Evolutionary conservation across 345 rosid species (phyloP), one percentile per base, ranked within the genome.

Genomic region (Excoecaria agallocha): DNA sequence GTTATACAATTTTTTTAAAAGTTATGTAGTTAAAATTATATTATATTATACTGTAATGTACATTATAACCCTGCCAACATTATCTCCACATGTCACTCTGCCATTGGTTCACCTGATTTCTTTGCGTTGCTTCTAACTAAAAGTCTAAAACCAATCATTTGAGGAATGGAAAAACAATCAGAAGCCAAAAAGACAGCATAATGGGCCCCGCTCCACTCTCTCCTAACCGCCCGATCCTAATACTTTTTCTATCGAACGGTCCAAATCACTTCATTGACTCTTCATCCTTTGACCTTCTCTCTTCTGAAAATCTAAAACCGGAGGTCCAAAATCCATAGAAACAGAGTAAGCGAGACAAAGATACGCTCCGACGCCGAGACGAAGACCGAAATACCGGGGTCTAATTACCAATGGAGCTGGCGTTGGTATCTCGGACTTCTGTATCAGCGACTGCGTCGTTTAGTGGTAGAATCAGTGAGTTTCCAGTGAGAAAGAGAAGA

Each of bases 341-440:
- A 35, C 46, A 41, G 35, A 51, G 30, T 3, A 6, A 60, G 48
- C 17, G 6, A 8, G 52, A 17, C n/a, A 39, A 51, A 22, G 70
- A 25, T 24, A 64, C 69, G 74, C 64, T 52, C 64, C 57, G 25
- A n/a, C 8, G 45, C 61, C 52, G 17, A 20, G 66, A 43, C 58
- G 17, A 57, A 56, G 1, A 39, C 73, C 76, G 51, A 77, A 71
- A 66, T 67, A 73, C 57, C 76, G 56, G 73, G 66, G 41, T 54
- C 19, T 54, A 17, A 22, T 17, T 50, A 3, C 54, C 6, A 54
- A 83, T 88, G 93, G 90, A 85, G 82, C 74, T 85, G 76, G 84
- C 86, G 7, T 61, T 90, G 48, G 78, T 81, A 30, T 86, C 86
- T 5, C 54, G 75, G 41, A 80, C 79, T 20, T 69, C 74, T 6